These are phyloP conservation scores for Claviceps citrina DNA, from an alignment of 2,329 filamentous ascomycete species.

Conservation along the genomic window DNA sequence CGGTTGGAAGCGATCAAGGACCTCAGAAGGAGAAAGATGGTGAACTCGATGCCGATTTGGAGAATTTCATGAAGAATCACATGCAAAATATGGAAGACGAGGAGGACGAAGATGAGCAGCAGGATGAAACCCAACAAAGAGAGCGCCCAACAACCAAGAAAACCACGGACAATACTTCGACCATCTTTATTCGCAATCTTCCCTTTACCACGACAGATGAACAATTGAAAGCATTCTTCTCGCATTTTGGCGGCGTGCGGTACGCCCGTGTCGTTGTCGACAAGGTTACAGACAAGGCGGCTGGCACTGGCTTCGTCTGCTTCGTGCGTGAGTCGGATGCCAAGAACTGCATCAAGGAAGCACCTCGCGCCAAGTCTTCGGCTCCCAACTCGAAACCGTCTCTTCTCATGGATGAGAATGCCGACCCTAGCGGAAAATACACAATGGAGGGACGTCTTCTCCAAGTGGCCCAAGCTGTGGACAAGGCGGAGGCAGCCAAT, in stretches of 20 bases:
- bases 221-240: slow-evolving; percentile 69
- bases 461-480: slow-evolving; percentile 71
- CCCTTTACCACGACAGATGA: slow-evolving; percentile 81
- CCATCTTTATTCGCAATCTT: slow-evolving; percentile 84
- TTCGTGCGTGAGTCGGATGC: slow-evolving; percentile 69
- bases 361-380: slow-evolving; percentile 44
- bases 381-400: slow-evolving; percentile 52
- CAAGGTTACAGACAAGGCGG: slow-evolving; percentile 66
- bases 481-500: slow-evolving; percentile 61
- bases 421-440: slow-evolving; percentile 71
- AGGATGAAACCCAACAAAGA: slow-evolving; percentile 24
- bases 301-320: slow-evolving; percentile 88
- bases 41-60: slow-evolving; percentile 29
- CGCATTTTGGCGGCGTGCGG: slow-evolving; percentile 70
- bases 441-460: slow-evolving; percentile 82
- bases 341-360: slow-evolving; percentile 56
- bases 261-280: slow-evolving; percentile 91
- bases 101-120: slow-evolving; percentile 36
- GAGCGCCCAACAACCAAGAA: slow-evolving; percentile 14
- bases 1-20: slow-evolving; percentile 17
- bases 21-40: slow-evolving; percentile 20
- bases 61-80: slow-evolving; percentile 43
- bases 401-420: slow-evolving; percentile 70
- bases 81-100: slow-evolving; percentile 43
- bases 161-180: slow-evolving; percentile 52